Conservation (phyloP, 2,329 filamentous ascomycete species). For the Trichoderma semiorbis region DNA sequence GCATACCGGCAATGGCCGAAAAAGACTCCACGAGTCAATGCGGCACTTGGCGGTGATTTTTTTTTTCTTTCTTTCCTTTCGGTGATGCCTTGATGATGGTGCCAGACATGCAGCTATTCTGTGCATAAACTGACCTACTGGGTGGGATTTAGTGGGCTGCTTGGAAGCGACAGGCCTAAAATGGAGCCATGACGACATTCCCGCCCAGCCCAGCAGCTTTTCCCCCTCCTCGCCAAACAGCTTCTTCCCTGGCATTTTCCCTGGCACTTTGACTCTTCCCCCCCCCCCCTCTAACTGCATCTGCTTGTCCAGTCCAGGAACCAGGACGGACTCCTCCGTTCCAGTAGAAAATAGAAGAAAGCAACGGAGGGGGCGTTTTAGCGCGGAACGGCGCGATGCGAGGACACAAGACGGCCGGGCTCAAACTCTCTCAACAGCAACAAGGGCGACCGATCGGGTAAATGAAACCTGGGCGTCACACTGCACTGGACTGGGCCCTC, state of each 20-base stretch:
- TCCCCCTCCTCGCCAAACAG: background rate
- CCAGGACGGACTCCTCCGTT: background rate
- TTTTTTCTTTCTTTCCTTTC: background rate
- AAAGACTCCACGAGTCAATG: background rate
- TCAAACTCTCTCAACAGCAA: background rate
- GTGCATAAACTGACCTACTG: background rate
- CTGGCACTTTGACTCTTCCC: background rate
- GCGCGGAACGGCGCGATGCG: constrained; percentile 16
- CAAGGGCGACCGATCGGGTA: background rate
- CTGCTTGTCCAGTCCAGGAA: background rate
- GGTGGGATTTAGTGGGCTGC: constrained; percentile 3
- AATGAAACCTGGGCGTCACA: background rate
- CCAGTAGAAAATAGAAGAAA: background rate
- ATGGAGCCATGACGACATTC: constrained; percentile 14
- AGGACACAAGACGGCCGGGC: background rate
- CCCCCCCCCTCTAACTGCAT: no score
- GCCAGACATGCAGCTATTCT: background rate
- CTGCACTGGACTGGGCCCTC: background rate
- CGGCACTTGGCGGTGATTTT: background rate
- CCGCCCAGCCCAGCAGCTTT: background rate
- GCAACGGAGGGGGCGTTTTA: background rate
- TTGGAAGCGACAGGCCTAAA: background rate
- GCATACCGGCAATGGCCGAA: background rate
- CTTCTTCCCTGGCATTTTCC: background rate
- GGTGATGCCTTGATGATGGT: background rate